Conservation (phyloP, 2,329 filamentous ascomycete genomes). For the Colletotrichum tropicale region DNA sequence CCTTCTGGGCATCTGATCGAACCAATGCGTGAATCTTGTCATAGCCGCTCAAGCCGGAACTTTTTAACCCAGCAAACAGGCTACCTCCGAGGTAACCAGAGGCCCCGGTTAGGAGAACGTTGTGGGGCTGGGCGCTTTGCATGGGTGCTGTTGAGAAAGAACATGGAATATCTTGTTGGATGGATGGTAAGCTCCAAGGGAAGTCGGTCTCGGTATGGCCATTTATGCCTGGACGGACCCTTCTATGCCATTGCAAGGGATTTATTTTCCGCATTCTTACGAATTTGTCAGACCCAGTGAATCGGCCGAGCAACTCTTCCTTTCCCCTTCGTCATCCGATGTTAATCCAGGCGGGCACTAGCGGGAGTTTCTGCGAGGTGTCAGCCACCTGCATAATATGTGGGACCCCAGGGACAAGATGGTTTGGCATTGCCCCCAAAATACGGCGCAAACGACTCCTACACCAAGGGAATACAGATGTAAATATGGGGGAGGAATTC, state of each 20-base stretch:
- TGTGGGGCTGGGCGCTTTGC: background rate
- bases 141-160: background rate
- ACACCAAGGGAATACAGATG: no score
- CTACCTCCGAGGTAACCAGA: background rate
- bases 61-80: background rate
- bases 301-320: background rate
- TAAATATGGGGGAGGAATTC: no score
- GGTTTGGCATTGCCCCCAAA: no score
- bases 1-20: background rate
- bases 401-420: background rate
- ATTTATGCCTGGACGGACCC: background rate
- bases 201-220: background rate
- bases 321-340: background rate
- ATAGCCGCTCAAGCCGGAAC: background rate
- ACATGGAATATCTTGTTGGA: background rate
- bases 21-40: background rate
- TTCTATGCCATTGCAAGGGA: background rate
- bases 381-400: background rate
- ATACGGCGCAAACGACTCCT: no score
- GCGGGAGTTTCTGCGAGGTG: background rate
- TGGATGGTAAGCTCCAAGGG: background rate
- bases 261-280: background rate
- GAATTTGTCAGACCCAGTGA: background rate
- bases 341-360: background rate
- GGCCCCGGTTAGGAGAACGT: background rate